Evolutionary conservation across 371 early-diverging fungal genomes (phyloP), one percentile per base, ranked within the genome.

Genomic region (Zopfochytrium polystomum): DNA sequence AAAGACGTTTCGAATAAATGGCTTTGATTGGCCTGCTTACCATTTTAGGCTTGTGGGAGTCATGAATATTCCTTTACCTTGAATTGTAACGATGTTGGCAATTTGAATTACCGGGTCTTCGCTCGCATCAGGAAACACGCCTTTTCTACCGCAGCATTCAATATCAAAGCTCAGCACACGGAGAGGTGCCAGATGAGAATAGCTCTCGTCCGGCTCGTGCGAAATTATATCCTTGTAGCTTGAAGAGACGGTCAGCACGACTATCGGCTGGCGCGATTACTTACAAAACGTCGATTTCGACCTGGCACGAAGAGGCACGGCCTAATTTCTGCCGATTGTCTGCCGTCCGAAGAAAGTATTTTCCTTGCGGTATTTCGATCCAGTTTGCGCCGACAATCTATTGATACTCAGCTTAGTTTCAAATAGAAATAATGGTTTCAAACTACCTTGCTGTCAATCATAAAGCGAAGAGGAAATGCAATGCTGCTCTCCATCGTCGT

Each of bases 101-200:
- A 99, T 99, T 74, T 99, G 99, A 64, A 99, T 99, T n/a, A 99
- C 93, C 0, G 99, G 95, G 77, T 99, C 99, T 2, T 82, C 62
- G 47, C 85, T 72, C 11, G 99, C 82, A 49, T 93, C 93, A 0
- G 99, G 99, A 65, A 99, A 99, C n/a, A 92, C 77, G 43, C 95
- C 95, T 60, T 91, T 92, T 35, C 96, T 80, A 23, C 99, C 98
- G 38, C 94, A 90, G 70, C 99, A 98, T 79, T 99, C 99, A 63
- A 99, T 98, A 88, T 99, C 99, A 70, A 99, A 95, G 68, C 94
- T 93, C 44, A 99, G 70, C 49, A 99, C 89, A 57, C 99, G 88
- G 23, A 99, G 79, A 0, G 99, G 99, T 0, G 99, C 99, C 45
- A 99, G 81, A 52, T 88, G 85, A 3, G 90, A 89, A 22, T 92